Evolutionary conservation across 768 basidiomycete species (phyloP), one percentile per base, ranked within the genome.

Genomic region (Leccinum boreale): DNA sequence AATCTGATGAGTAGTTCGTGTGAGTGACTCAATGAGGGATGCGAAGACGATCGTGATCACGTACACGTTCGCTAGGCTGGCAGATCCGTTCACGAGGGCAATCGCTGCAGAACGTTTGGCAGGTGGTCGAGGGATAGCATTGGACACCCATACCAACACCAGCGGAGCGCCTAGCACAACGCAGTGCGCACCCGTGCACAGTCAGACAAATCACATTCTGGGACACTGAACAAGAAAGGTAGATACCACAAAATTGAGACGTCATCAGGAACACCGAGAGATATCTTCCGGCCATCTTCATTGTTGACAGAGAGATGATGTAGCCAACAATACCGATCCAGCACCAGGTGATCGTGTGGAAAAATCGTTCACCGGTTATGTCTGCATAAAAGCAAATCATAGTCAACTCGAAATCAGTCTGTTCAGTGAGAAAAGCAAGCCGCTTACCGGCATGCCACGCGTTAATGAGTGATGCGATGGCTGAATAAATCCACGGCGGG

Each of bases 211-310:
- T 53, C 47, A 11, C 26, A 21, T 45, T 45, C 10, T 23, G 48
- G 10, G 29, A 3, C 19, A 29, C 23, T 19, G 28, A 17, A 10
- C 28, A 12, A 14, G 36, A 11, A 54, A 10, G 14, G 23, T 11
- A 54, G 69, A 26, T 52, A 74, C 79, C 79, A 4, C 72, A 70
- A 58, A 79, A 82, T 50, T 85, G 84, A 54, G 70, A 69, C 0
- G 85, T 78, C 84, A 88, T 85, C 29, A 87, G 73, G 70, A 86
- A 86, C 68, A 87, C 70, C 1, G 83, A 78, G 24, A 86, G 73
- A 60, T 87, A 87, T 56, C 85, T 79, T 1, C 76, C 84, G 0
- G 70, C 77, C 17, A 76, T 75, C 4, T 70, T 72, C 71, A 77
- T 77, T 0, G 85, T 86, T 2, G 79, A 79, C 19, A 86, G 66